Evolutionary conservation across 1,284 basidiomycete species (phyloP), one percentile per base, ranked within the genome.

Genomic region (Cutaneotrichosporon spelunceum): DNA sequence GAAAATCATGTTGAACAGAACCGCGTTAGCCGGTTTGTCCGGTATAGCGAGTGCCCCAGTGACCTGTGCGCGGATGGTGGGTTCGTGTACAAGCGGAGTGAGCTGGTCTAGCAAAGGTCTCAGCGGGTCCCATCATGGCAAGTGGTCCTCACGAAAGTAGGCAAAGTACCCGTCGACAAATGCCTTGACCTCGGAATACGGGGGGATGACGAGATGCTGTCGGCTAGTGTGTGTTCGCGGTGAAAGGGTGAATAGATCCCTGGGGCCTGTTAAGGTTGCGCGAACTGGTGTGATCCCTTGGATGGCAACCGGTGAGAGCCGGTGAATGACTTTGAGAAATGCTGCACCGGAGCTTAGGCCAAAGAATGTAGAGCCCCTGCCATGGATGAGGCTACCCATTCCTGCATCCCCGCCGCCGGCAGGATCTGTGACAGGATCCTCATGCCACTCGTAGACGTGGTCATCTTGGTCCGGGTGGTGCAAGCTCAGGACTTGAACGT

Each of bases 81-180:
- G 69, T 45, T 71, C 70, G 54, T 71, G 70, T 6, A 71, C 68
- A 13, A 71, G 21, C 4, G 70, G 70, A 4, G 66, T 71, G 42
- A 70, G 56, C 4, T 44, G 33, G 47, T 71, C 54, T 56, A n/a
- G n/a, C n/a, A n/a, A n/a, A n/a, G 21, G 8, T 9, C 8, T 45
- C n/a, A 59, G 39, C 6, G 10, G 1, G 3, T 6, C 7, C 6
- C 39, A 29, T 16, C 11, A 23, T 11, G 23, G 24, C 1, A n/a
- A n/a, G n/a, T n/a, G n/a, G n/a, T n/a, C n/a, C 66, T 64, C 47
- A 68, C 66, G 67, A 34, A 68, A 68, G 48, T 63, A 64, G 8
- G 23, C 23, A 30, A 69, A 69, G 53, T 64, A 69, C 7, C 19
- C 39, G 3, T 42, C 39, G 4, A 42, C 39, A 4, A 19, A 16